Percentiles rank a stretch among this genome's conserved stretches.
Evolutionary conservation across 2,329 filamentous ascomycete genomes (phyloP).

Genomic region (Talaromyces sp.): DNA sequence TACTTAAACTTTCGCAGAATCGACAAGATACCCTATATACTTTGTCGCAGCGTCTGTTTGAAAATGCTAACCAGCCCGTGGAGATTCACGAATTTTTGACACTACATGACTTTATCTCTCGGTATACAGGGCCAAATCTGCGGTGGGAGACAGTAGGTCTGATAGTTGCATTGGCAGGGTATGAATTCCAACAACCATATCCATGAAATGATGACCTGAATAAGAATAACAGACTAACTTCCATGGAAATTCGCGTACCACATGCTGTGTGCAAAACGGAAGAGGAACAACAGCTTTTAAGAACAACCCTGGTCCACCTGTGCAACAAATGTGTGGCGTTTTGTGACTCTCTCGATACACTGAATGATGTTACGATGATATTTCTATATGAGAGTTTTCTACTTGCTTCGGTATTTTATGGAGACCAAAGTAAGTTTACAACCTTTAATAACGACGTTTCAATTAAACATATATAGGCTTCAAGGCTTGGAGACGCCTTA

Average conservation of each 20-base stretch:
- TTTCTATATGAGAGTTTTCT: slow-evolving; percentile 11
- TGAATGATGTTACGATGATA: slow-evolving; percentile 11
- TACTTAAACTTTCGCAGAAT: slow-evolving; percentile 2
- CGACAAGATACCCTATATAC: slow-evolving; percentile 2
- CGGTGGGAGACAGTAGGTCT: slow-evolving; percentile 11
- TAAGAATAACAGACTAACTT: slow-evolving; percentile 3
- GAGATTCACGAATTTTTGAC: slow-evolving; percentile 6
- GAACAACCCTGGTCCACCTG: slow-evolving; percentile 10
- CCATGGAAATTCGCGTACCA: slow-evolving; percentile 7
- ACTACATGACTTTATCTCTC: slow-evolving; percentile 5
- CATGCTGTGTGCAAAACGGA: slow-evolving; percentile 9
- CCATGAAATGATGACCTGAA: background rate
- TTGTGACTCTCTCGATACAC: slow-evolving; percentile 8
- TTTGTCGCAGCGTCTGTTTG: slow-evolving; percentile 8
- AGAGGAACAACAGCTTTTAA: slow-evolving; percentile 9
- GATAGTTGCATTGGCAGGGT: slow-evolving; percentile 8
- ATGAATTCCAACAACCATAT: background rate
- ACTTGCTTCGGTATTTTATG: slow-evolving; percentile 9
- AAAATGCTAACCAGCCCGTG: slow-evolving; percentile 8
- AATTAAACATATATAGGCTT: slow-evolving; percentile 4
- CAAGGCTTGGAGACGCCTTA: slow-evolving; percentile 10
- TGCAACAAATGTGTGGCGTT: slow-evolving; percentile 10
- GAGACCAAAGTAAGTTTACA: slow-evolving; percentile 7
- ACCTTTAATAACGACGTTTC: background rate
- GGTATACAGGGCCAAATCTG: slow-evolving; percentile 6